phyloP scores from a whole-genome alignment of 345 rosid genomes.

The Alliaria petiolata region DNA sequence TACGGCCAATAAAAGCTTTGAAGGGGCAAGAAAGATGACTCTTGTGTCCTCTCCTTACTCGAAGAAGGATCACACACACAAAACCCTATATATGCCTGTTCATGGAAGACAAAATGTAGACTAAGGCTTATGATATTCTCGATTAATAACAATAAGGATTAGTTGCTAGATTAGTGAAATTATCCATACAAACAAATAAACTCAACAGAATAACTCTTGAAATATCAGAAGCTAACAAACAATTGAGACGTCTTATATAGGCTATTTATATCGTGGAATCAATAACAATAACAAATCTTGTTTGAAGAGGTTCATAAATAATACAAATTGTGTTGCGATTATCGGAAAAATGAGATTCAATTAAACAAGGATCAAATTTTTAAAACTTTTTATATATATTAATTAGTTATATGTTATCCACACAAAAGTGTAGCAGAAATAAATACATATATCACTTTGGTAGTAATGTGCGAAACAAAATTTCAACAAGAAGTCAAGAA shows the following conservation, averaged over 20 bases:
- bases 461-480: neutral
- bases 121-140: neutral
- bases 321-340: too few relatives aligned
- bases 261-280: neutral
- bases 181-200: neutral
- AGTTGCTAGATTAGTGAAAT: neutral
- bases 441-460: neutral
- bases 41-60: conserved; percentile 7
- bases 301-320: neutral
- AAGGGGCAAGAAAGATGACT: conserved; percentile 28
- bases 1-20: conserved; percentile 16
- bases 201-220: neutral
- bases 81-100: neutral
- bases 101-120: neutral
- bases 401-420: neutral
- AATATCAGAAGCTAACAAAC: neutral
- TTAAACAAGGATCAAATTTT: neutral
- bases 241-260: too few relatives aligned
- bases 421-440: neutral
- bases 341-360: neutral
- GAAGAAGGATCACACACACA: conserved; percentile 10
- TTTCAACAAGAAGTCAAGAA: neutral
- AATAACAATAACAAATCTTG: neutral
- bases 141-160: neutral
- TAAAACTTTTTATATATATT: neutral